phyloP scores from a whole-genome alignment of 1,284 basidiomycete genomes.

The Phellopilus nigrolimitatus region DNA sequence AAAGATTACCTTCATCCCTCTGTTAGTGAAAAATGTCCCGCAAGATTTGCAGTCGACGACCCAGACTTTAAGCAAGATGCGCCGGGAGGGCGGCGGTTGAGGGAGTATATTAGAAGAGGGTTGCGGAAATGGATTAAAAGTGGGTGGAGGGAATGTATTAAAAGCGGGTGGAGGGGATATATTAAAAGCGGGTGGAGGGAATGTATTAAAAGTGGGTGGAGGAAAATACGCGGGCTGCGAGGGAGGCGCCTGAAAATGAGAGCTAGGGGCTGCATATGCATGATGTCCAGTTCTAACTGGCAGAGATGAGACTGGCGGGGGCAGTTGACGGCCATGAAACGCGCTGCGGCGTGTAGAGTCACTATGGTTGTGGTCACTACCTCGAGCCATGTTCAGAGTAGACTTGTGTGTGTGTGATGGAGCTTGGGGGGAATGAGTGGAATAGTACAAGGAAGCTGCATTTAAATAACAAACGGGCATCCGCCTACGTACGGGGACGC shows the following conservation, averaged over 20 bases:
- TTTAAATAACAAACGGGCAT: too few relatives aligned
- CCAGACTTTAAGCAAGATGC: slow-evolving; percentile 68
- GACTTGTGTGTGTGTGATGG: background rate
- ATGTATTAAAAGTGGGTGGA: too few relatives aligned
- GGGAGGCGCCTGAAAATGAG: slow-evolving; percentile 5
- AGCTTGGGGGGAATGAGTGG: background rate
- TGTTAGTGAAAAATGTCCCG: slow-evolving; percentile 71
- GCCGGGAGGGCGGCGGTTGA: too few relatives aligned
- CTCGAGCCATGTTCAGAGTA: background rate
- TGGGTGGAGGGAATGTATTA: slow-evolving; percentile 15
- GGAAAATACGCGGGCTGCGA: slow-evolving; percentile 23
- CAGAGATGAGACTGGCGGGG: background rate
- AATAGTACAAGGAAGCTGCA: too few relatives aligned
- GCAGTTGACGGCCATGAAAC: slow-evolving; percentile 10
- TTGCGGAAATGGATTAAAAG: slow-evolving; percentile 34
- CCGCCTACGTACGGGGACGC: too few relatives aligned
- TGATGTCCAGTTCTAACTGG: background rate
- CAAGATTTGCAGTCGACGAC: slow-evolving; percentile 75
- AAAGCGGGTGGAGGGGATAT: slow-evolving; percentile 28
- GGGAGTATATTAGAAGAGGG: too few relatives aligned
- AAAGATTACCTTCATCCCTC: slow-evolving; percentile 72
- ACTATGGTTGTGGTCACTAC: background rate
- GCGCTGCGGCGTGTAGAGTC: background rate
- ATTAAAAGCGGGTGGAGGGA: too few relatives aligned
- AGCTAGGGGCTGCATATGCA: background rate